Percentiles rank a stretch among this genome's conserved stretches.
Conservation (phyloP, 1,139 yeast species). For the Taiozyma onychis region DNA sequence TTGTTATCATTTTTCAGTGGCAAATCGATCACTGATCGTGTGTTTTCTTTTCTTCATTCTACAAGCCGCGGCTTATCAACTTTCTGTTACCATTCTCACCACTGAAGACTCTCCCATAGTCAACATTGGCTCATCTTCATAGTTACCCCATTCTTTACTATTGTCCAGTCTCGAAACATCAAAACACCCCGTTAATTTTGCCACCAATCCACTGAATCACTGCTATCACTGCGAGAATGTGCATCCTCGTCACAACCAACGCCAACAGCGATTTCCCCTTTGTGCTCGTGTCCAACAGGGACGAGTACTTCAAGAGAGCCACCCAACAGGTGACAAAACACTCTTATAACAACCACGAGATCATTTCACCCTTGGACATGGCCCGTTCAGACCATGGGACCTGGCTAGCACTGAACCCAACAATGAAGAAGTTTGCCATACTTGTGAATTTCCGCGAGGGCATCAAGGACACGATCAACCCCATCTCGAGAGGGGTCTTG, state of each 20-base stretch:
- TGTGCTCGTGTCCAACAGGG: slow-evolving; percentile 75
- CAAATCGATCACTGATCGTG: too few relatives aligned
- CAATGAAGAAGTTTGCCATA: slow-evolving; percentile 61
- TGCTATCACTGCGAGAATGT: slow-evolving; percentile 36
- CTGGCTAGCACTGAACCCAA: slow-evolving; percentile 73
- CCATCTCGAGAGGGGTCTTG: slow-evolving; percentile 65
- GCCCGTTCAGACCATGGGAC: slow-evolving; percentile 79
- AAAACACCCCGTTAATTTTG: background rate
- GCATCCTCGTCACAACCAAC: slow-evolving; percentile 57
- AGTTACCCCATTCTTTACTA: background rate
- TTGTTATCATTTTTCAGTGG: too few relatives aligned
- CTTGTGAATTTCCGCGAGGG: slow-evolving; percentile 65
- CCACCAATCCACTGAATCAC: background rate
- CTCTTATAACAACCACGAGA: slow-evolving; percentile 28
- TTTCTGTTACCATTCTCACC: too few relatives aligned
- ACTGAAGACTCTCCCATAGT: background rate
- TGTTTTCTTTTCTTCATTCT: too few relatives aligned
- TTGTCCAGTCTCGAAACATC: too few relatives aligned
- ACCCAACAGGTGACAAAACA: slow-evolving; percentile 61
- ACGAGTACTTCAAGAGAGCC: slow-evolving; percentile 71
- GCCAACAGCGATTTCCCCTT: slow-evolving; percentile 63
- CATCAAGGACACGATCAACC: slow-evolving; percentile 19
- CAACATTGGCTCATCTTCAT: too few relatives aligned
- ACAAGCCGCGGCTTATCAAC: too few relatives aligned
- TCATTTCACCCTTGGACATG: slow-evolving; percentile 72